These are phyloP conservation scores for Boletellus ananas DNA, from an alignment of 768 basidiomycete species.

Conservation along the genomic window DNA sequence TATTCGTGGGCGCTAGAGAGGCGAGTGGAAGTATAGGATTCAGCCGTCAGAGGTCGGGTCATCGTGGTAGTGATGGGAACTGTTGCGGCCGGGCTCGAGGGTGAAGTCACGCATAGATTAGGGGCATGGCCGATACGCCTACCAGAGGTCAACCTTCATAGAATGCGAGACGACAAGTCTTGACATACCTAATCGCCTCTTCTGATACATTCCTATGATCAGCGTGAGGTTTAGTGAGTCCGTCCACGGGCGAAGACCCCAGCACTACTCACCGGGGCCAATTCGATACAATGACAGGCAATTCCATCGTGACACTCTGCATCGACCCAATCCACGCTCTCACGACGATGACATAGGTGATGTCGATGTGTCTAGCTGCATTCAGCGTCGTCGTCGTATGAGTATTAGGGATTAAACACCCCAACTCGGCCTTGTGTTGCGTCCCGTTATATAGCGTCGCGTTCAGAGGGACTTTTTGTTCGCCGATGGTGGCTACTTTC, in stretches of 20 bases:
- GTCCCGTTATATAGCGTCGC: slow-evolving; percentile 70
- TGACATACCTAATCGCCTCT: slow-evolving; percentile 55
- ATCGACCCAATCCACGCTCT: slow-evolving; percentile 75
- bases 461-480: slow-evolving; percentile 70
- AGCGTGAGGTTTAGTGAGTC: neutral
- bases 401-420: slow-evolving; percentile 61
- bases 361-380: slow-evolving; percentile 80
- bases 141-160: slow-evolving; percentile 1
- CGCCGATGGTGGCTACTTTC: slow-evolving; percentile 53
- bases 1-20: slow-evolving; percentile 11
- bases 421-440: slow-evolving; percentile 69
- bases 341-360: slow-evolving; percentile 73
- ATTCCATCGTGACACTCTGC: slow-evolving; percentile 60
- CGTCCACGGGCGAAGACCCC: neutral
- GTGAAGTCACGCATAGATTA: slow-evolving; percentile 33
- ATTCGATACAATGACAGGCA: slow-evolving; percentile 80
- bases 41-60: slow-evolving; percentile 20
- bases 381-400: slow-evolving; percentile 81
- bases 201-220: slow-evolving; percentile 59
- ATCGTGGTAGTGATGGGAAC: slow-evolving; percentile 25
- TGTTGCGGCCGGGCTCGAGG: slow-evolving; percentile 28
- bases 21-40: slow-evolving; percentile 10
- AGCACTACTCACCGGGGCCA: slow-evolving; percentile 66
- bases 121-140: slow-evolving; percentile 51
- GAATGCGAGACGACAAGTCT: neutral